Evolutionary conservation across 306 rosid species (phyloP), one percentile per base, ranked within the genome.

Genomic region (Quercus suber): DNA sequence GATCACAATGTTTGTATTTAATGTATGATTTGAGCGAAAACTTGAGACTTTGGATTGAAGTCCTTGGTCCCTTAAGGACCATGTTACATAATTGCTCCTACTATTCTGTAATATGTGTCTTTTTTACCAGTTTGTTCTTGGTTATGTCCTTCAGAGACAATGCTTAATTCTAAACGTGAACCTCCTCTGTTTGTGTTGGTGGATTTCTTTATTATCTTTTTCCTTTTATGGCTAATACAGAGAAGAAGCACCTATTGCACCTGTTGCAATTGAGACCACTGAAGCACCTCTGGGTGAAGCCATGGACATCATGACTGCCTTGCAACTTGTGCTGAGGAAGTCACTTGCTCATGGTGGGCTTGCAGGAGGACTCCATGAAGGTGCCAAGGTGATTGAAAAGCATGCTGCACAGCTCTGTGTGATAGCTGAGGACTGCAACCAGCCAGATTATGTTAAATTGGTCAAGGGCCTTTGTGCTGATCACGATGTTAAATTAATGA

Each of bases 341-440:
- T 92, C 97, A 2, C 77, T 88, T 20, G 98, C 96, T 69, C 92
- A 94, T 75, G 92, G 97, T 5, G 98, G 97, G 53, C 96, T 94
- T 76, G 89, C 84, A 5, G 83, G 96, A 1, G 98, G 98, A 23
- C 93, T 94, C 7, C 97, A 92, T 0, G 98, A 94, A 69, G 85
- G 82, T 52, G 94, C 98, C 1, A 94, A 94, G 73, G 89, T 90
- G 57, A 92, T 94, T 65, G 98, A 94, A 78, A 94, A 92, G 76
- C 89, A 88, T 15, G 80, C 96, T 13, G 97, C 96, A 4, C 97
- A 90, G 49, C 97, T 94, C 5, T 90, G 96, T 71, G 96, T 94
- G 45, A 74, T 94, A 17, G 98, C 96, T 0, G 98, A 94, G 75
- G 98, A 94, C 25, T 94, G 98, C 19, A 89, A 94, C 81, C 96